A percentile compares a stretch with the other conserved stretches of the same genome.
These are phyloP conservation scores for Filosporella fistucella DNA, from an alignment of 495 filamentous ascomycete genomes.

Conservation along the genomic window DNA sequence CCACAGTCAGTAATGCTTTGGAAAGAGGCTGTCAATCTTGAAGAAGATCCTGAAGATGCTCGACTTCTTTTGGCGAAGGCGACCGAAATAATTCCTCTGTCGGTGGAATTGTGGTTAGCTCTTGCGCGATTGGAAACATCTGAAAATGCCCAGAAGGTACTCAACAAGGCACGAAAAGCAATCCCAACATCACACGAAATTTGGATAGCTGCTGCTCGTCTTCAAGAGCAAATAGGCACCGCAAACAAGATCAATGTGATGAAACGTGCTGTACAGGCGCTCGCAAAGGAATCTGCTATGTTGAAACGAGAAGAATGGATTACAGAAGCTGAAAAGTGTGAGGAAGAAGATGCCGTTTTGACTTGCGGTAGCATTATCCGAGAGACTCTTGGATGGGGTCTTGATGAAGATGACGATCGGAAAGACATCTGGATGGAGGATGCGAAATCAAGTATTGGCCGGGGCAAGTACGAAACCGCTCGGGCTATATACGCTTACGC, in stretches of 20 bases:
- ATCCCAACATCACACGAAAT: slow-evolving; percentile 88
- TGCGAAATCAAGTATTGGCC: slow-evolving; percentile 68
- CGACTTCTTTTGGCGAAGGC: slow-evolving; percentile 85
- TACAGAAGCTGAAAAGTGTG: slow-evolving; percentile 87
- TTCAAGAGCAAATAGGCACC: slow-evolving; percentile 76
- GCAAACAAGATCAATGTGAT: slow-evolving; percentile 77
- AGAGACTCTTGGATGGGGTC: slow-evolving; percentile 86
- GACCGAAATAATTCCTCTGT: slow-evolving; percentile 87
- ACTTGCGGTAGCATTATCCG: slow-evolving; percentile 85
- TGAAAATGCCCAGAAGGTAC: slow-evolving; percentile 85
- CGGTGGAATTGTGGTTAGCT: slow-evolving; percentile 91
- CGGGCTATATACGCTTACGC: slow-evolving; percentile 91
- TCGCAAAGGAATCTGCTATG: slow-evolving; percentile 92
- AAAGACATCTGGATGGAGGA: slow-evolving; percentile 96
- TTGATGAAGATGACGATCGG: slow-evolving; percentile 96
- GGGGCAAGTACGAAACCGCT: slow-evolving; percentile 82
- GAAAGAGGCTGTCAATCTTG: slow-evolving; percentile 96
- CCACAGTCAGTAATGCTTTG: slow-evolving; percentile 90
- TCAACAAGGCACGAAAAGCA: slow-evolving; percentile 93
- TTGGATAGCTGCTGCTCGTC: slow-evolving; percentile 89
- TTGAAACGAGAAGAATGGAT: slow-evolving; percentile 97
- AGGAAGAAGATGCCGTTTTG: slow-evolving; percentile 82
- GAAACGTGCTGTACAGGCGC: slow-evolving; percentile 86
- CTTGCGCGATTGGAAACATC: slow-evolving; percentile 84
- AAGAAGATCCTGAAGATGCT: slow-evolving; percentile 84